Base-by-base conservation (phyloP, 768 basidiomycete genomes). In the Amanita polypyramis region DNA sequence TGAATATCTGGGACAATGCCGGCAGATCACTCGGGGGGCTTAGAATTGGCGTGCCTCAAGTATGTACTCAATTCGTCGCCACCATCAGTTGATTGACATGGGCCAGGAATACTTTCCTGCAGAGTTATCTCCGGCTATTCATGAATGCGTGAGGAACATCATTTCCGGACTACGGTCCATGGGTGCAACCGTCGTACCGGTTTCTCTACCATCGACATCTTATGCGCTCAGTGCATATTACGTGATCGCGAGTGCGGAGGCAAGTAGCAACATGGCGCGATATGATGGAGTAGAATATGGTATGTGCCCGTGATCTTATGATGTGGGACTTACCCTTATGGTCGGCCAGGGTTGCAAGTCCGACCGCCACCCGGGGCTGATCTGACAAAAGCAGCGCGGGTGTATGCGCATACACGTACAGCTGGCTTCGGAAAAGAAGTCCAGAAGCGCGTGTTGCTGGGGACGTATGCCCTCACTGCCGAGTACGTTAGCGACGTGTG, bases 151-250 rank as follows among this genome's bases (percentile, higher is more conserved):
- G 38, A 75, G 78, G 3, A 59, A 55, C 1, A 58, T 76, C 6
- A 60, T 89, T 33, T 51, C 56, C 44, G 54, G 54, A 34, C 59
- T 75, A 17, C 56, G 65, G 48, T 45, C 60, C 0, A 67, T 67
- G 1, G 93, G 93, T 1, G 91, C 89, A 0, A 67, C 67, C 1
- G 56, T 96, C 25, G 63, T 79, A 1, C 75, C 90, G 0, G 80
- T 97, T 0, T 83, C 84, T 7, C 68, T 97, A 9, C 86, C 90
- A 14, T 68, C 63, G 20, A 75, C 69, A 10, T 60, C 65, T 1
- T 85, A 85, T 57, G 88, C 90, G 0, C 71, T 98, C 4, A 90
- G 91, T 47, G 86, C 92, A 10, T 98, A 98, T 68, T 98, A 97
- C 58, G 88, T 96, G n/a, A 74, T 98, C 12, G 87, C 95, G 1